Percentiles rank a stretch among this genome's conserved stretches.
Conservation (phyloP, 352 stramenopile genomes). For the Thraustochytrium sp. region DNA sequence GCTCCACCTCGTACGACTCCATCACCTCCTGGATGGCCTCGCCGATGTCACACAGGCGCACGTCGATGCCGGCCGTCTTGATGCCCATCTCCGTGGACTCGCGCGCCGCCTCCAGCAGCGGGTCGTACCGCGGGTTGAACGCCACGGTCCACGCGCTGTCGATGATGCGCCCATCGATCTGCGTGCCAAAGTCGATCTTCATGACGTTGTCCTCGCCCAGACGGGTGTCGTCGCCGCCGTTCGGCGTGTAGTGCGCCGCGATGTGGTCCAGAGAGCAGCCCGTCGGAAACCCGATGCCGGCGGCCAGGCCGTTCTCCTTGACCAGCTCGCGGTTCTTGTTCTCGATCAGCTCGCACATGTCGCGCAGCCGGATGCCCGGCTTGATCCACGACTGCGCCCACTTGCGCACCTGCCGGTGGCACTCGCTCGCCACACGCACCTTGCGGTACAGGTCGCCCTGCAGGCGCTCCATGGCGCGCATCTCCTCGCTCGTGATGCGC, state of each 20-base stretch:
- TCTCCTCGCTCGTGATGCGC: conserved; percentile 61
- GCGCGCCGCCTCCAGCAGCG: conserved; percentile 76
- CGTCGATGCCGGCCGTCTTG: conserved; percentile 84
- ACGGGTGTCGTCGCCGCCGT: conserved; percentile 87
- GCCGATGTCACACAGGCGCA: conserved; percentile 86
- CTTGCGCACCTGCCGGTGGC: conserved; percentile 84
- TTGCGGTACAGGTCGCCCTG: conserved; percentile 68
- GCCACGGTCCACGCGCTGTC: conserved; percentile 92
- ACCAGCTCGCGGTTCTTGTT: conserved; percentile 92
- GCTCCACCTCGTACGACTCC: conserved; percentile 93
- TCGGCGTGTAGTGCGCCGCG: conserved; percentile 95
- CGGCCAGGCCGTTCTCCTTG: conserved; percentile 70
- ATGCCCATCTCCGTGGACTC: conserved; percentile 89
- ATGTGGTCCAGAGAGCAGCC: conserved; percentile 94
- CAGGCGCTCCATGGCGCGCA: conserved; percentile 72
- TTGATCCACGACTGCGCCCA: conserved; percentile 92
- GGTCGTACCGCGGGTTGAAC: conserved; percentile 91
- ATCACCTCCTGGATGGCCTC: conserved; percentile 93
- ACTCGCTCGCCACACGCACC: conserved; percentile 83
- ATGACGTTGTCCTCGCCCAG: conserved; percentile 91
- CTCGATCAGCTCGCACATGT: conserved; percentile 91
- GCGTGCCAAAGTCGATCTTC: conserved; percentile 96
- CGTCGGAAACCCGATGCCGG: conserved; percentile 88
- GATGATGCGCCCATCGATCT: conserved; percentile 92
- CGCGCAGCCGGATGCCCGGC: conserved; percentile 87